phyloP scores from a whole-genome alignment of 805 yeast genomes.

The Metschnikowia cubensis region DNA sequence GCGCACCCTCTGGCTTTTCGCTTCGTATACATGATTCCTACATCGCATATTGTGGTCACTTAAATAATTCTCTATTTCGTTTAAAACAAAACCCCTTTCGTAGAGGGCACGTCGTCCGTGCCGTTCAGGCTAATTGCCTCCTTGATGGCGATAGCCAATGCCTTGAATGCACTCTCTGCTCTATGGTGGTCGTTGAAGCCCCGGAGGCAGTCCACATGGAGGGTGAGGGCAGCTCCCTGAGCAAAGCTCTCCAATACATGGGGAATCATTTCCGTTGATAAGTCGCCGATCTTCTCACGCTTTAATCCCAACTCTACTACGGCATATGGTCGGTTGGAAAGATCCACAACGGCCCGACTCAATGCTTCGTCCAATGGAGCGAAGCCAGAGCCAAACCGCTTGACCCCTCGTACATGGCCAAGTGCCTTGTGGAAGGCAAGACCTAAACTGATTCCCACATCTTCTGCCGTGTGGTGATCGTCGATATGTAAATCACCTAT shows the following conservation, averaged over 20 bases:
- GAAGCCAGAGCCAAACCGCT: constrained; percentile 87
- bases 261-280: constrained; percentile 96
- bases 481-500: constrained; percentile 93
- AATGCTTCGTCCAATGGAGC: constrained; percentile 97
- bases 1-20: neutral
- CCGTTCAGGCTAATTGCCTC: constrained; percentile 85
- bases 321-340: constrained; percentile 90
- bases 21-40: neutral
- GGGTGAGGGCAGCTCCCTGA: constrained; percentile 80
- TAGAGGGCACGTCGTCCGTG: constrained; percentile 86
- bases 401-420: constrained; percentile 86
- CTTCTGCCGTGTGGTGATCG: constrained; percentile 97
- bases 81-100: constrained; percentile 87
- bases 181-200: constrained; percentile 96
- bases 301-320: constrained; percentile 85
- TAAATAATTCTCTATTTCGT: neutral
- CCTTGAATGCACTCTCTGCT: constrained; percentile 94
- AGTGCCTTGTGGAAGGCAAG: constrained; percentile 83
- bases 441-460: constrained; percentile 90
- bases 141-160: constrained; percentile 85
- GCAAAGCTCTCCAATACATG: constrained; percentile 95
- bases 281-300: constrained; percentile 89
- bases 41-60: neutral
- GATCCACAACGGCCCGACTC: constrained; percentile 92
- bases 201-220: constrained; percentile 91